A percentile compares a stretch with the other conserved stretches of the same genome.
Evolutionary conservation across 176 grass and related monocot species (phyloP).

Genomic region (Puccinellia tenuiflora): DNA sequence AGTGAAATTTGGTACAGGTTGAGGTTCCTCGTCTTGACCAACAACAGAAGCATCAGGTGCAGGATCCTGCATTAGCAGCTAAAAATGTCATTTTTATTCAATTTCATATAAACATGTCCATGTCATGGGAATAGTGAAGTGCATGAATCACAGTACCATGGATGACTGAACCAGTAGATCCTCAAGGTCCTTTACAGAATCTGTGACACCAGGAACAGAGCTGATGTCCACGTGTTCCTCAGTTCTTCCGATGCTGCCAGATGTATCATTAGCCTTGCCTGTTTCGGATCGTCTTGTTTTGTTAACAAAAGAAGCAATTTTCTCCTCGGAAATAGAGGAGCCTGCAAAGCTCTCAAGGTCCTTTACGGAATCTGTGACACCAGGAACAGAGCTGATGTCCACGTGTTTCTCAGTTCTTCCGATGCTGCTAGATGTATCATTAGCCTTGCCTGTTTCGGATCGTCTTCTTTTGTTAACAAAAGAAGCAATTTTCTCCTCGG

Average conservation of each 20-base stretch:
- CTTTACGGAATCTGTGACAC: conserved; percentile 84
- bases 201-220: conserved; percentile 68
- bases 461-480: conserved; percentile 41
- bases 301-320: conserved; percentile 1
- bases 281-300: conserved; percentile 49
- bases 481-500: neutral
- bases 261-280: conserved; percentile 25
- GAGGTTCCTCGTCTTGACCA: conserved; percentile 39
- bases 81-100: neutral
- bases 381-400: conserved; percentile 42
- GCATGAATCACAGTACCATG: conserved; percentile 44
- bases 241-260: conserved; percentile 22
- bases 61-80: conserved; percentile 54
- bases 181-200: conserved; percentile 84
- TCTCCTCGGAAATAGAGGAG: neutral
- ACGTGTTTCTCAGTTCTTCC: conserved; percentile 38
- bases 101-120: neutral
- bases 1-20: conserved; percentile 4
- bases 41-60: conserved; percentile 46
- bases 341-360: conserved; percentile 50
- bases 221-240: conserved; percentile 36
- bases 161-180: conserved; percentile 71
- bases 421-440: conserved; percentile 28
- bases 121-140: conserved; percentile 13
- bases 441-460: conserved; percentile 25